Conservation (phyloP, 2,329 filamentous ascomycete genomes). For the Trichoderma sp. region DNA sequence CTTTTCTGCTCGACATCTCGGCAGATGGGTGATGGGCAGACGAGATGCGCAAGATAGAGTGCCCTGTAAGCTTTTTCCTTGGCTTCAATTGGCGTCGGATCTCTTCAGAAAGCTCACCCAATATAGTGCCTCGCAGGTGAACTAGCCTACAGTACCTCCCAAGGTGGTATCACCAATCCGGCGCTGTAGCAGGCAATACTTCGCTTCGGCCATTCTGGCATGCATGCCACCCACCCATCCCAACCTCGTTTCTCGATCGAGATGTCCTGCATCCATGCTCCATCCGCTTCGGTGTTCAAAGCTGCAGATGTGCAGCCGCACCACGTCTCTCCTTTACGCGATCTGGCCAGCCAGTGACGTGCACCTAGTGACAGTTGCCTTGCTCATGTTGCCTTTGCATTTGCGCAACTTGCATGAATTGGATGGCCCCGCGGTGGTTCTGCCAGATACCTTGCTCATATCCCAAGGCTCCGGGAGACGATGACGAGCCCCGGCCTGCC, state of each 20-base stretch:
- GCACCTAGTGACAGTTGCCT: not conserved
- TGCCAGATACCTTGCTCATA: not conserved
- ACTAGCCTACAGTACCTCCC: not conserved
- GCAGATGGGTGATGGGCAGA: too few relatives aligned
- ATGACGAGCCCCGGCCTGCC: slow-evolving; percentile 2
- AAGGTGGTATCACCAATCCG: too few relatives aligned
- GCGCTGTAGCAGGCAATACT: too few relatives aligned
- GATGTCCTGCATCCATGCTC: too few relatives aligned
- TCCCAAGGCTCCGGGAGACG: too few relatives aligned
- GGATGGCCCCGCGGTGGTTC: not conserved
- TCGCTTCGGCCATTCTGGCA: too few relatives aligned
- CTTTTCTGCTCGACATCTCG: not conserved
- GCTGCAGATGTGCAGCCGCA: not conserved
- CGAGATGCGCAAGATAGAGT: slow-evolving; percentile 12
- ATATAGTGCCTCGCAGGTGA: not conserved
- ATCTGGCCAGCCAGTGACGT: slow-evolving; percentile 6
- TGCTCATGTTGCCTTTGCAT: not conserved
- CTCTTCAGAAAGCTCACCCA: too few relatives aligned
- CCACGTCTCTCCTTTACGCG: not conserved
- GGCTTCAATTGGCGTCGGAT: not conserved
- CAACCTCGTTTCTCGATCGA: too few relatives aligned
- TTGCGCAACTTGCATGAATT: not conserved
- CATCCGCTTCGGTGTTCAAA: too few relatives aligned
- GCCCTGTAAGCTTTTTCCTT: slow-evolving; percentile 3
- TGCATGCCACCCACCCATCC: too few relatives aligned